Evolutionary conservation across 2,329 filamentous ascomycete species (phyloP).

Genomic region (Cladosporium halotolerans): DNA sequence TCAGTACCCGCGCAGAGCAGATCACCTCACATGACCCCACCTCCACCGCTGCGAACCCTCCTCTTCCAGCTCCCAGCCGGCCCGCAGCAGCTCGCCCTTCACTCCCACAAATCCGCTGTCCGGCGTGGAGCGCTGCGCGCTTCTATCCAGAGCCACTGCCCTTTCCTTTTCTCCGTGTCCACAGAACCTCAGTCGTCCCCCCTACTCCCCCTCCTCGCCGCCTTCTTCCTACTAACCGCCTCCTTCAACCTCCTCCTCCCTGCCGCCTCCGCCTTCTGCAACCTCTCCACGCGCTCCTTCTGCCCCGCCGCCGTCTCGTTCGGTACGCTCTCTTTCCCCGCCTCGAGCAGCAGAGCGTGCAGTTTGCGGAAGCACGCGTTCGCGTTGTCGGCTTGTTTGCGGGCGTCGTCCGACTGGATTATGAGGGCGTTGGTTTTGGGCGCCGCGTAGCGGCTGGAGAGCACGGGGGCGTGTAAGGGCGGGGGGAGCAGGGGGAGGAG

Average conservation of each 20-base stretch:
- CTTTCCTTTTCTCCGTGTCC: background rate
- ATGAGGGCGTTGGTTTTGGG: conserved; percentile 48
- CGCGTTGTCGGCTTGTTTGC: conserved; percentile 56
- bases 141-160: background rate
- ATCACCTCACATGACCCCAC: too few species aligned
- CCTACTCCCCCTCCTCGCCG: conserved; percentile 39
- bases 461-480: conserved; percentile 47
- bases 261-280: conserved; percentile 56
- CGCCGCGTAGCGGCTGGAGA: conserved; percentile 50
- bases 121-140: too few species aligned
- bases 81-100: too few species aligned
- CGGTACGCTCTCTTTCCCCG: conserved; percentile 47
- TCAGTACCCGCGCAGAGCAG: too few species aligned
- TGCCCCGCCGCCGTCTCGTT: conserved; percentile 56
- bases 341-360: conserved; percentile 47
- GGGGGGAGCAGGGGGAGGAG: conserved; percentile 50
- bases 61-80: too few species aligned
- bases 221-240: conserved; percentile 56
- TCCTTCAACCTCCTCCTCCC: conserved; percentile 53
- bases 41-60: too few species aligned
- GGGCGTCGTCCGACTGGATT: conserved; percentile 58
- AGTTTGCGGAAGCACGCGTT: conserved; percentile 54
- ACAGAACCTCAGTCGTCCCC: conserved; percentile 25
- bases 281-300: conserved; percentile 46
- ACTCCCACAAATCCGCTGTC: too few species aligned